Evolutionary conservation across 805 yeast species (phyloP), one percentile per base, ranked within the genome.

Genomic region (Nakazawaea pomicola): DNA sequence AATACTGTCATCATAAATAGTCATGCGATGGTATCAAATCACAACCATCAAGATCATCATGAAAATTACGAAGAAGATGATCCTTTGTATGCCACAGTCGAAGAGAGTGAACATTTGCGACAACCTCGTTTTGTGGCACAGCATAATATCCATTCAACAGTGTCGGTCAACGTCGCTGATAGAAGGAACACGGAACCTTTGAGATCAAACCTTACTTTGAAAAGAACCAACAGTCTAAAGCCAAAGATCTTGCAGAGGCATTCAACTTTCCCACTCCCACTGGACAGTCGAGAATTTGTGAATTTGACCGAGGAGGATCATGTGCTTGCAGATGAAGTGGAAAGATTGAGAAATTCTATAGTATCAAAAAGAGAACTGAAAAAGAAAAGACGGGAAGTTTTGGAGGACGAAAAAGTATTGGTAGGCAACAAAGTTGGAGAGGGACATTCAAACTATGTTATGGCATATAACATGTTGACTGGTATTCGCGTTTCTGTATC

Each of bases 401-500:
- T 61, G 17, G 76, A 73, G 37, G 83, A 76, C 47, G 80, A 75
- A 40, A 56, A 59, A 35, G 90, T 81, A 4, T 59, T 81, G 33
- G 80, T 85, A 10, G 95, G 95, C 3, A 83, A 85, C 48, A 81
- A 81, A 50, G 90, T 88, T 29, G 75, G 83, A 47, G 98, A 93
- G 61, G 97, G 96, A 32, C 98, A 93, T 56, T 88, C 79, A 38
- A 93, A 90, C 59, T 93, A 83, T 54, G 86, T 89, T 20, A 80
- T 91, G 70, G 99, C 97, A 1, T 95, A 93, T 61, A 89, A 91
- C 60, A 91, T 93, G 97, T 72, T 95, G 44, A 90, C 98, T 0
- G 99, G 99, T 2, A 93, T 93, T 35, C 73, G 99, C 43, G 95
- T 89, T 7, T 90, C 97, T 0, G 98, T 93, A 0, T 87, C 96